phyloP scores from a whole-genome alignment of 2,329 filamentous ascomycete genomes.

The Aspergillus calidoustus region DNA sequence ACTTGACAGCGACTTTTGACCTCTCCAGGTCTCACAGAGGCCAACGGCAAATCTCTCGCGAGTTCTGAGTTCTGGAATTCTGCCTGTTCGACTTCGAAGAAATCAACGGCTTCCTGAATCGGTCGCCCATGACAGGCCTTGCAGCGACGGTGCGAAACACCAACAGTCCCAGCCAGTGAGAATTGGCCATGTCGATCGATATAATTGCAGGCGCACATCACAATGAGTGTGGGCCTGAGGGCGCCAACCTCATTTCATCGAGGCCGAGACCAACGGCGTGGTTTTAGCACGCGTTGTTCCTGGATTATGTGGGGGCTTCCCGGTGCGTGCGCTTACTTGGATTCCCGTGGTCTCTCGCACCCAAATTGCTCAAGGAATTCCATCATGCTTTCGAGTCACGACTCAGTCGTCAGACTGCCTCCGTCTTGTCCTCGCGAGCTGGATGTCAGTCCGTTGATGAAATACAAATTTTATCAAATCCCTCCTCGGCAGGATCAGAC shows the following conservation, averaged over 20 bases:
- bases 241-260: constrained; percentile 22
- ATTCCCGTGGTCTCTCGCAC: background rate
- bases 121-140: constrained; percentile 7
- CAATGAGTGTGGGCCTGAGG: constrained; percentile 18
- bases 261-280: constrained; percentile 33
- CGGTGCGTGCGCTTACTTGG: constrained; percentile 23
- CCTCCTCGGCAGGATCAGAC: background rate
- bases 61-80: background rate
- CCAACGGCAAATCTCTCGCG: background rate
- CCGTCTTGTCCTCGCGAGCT: background rate
- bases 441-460: background rate
- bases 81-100: background rate
- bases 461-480: background rate
- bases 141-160: constrained; percentile 6
- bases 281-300: constrained; percentile 26
- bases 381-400: background rate
- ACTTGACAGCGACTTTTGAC: background rate
- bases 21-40: background rate
- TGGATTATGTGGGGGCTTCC: constrained; percentile 24
- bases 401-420: background rate
- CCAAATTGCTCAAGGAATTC: background rate
- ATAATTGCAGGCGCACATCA: constrained; percentile 25
- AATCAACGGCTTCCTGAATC: background rate
- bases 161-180: constrained; percentile 12
- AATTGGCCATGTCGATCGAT: constrained; percentile 17